Base-by-base conservation (phyloP, 2,329 filamentous ascomycete genomes). In the Sporothrix inflata region DNA sequence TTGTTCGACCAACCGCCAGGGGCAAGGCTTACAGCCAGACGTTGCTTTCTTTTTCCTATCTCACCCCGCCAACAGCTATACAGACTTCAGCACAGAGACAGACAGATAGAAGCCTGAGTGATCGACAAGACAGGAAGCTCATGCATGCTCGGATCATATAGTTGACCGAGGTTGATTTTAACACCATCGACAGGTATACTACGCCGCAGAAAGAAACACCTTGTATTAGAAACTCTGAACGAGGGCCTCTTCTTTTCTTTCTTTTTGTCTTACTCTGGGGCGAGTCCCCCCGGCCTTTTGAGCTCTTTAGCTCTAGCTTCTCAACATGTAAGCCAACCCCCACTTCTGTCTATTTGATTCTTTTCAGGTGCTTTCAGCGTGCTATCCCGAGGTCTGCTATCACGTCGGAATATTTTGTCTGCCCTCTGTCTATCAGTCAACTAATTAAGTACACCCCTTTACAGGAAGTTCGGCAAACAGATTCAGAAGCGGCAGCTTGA, bases 381-480 rank as follows among this genome's bases (percentile, higher is more conserved):
- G 42, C 42, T 12, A 24, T 7, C n/a, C 1, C n/a, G 8, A 14
- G 2, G 9, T 2, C 16, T 30, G 14, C 24, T 11, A 16, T 42
- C 34, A 34, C 19, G 27, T 8, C 19, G 4, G 19, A 8, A 5
- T 8, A n/a, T 8, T n/a, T n/a, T n/a, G 19, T 3, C 1, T 42
- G 3, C 40, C 9, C 16, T 38, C n/a, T 40, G 30, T 8, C 8
- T 12, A n/a, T 12, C 7, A 57, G 49, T 6, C 19, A 19, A 16
- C 67, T 69, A n/a, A 69, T n/a, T 34, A 14, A 12, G 5, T 38
- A 19, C 16, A 6, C 9, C 51, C 14, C 42, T n/a, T 14, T 19
- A n/a, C 79, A 99, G 95, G 96, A 99, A 99, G 89, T 99, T 99
- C 86, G 96, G 96, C 83, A 99, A 99, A 87, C 94, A 98, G 82